Conservation (phyloP, 2,329 filamentous ascomycete genomes). For the Sporothrix sp. region DNA sequence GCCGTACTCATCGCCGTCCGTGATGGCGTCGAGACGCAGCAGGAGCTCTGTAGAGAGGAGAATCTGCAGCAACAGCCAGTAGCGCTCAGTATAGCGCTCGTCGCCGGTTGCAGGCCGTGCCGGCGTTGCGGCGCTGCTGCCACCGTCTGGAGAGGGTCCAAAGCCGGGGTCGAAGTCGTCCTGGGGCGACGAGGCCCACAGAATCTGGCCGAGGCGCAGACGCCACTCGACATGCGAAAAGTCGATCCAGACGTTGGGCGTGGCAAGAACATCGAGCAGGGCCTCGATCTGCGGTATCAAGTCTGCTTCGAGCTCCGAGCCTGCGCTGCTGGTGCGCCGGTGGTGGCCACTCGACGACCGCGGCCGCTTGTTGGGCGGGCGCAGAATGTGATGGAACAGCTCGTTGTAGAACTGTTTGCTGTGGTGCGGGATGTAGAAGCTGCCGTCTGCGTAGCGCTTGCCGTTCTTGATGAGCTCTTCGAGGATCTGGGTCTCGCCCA, state of each 20-base stretch:
- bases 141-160: constrained; percentile 29
- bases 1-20: constrained; percentile 48
- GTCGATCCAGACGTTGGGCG: constrained; percentile 62
- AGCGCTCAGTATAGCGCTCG: constrained; percentile 51
- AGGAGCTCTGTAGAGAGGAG: constrained; percentile 56
- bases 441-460: constrained; percentile 44
- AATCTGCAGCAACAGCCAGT: constrained; percentile 58
- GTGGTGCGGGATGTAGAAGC: constrained; percentile 38
- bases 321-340: constrained; percentile 33
- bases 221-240: constrained; percentile 68
- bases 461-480: constrained; percentile 49
- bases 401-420: constrained; percentile 52
- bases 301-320: constrained; percentile 22
- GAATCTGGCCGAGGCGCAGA: constrained; percentile 59
- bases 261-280: constrained; percentile 54
- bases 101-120: constrained; percentile 38
- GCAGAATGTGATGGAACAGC: constrained; percentile 49
- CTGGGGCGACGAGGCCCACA: constrained; percentile 42
- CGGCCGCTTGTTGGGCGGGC: constrained; percentile 41
- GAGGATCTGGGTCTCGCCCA: constrained; percentile 49
- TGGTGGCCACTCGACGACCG: constrained; percentile 37
- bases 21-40: constrained; percentile 53
- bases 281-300: constrained; percentile 61
- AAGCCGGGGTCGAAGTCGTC: constrained; percentile 14
- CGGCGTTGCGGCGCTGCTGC: constrained; percentile 35